A percentile compares a stretch with the other conserved stretches of the same genome.
Evolutionary conservation across 2,329 filamentous ascomycete genomes (phyloP).

Genomic region (Drechmeria coniospora): DNA sequence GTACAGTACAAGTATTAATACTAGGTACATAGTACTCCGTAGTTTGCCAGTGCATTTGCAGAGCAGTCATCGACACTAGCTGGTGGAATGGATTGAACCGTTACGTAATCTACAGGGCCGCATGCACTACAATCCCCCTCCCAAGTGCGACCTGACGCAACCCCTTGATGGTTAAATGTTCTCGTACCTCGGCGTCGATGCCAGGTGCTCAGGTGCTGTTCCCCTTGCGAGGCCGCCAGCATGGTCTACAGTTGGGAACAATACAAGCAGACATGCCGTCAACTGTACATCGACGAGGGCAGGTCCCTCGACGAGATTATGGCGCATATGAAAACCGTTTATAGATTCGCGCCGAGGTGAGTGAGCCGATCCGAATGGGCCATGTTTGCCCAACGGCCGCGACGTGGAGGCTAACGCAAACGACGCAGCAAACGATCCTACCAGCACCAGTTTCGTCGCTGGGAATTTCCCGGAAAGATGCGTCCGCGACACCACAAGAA

Average conservation of each 20-base stretch:
- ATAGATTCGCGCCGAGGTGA: conserved; percentile 58
- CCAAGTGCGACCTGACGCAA: no score
- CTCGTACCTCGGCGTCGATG: no score
- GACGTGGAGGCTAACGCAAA: conserved; percentile 8
- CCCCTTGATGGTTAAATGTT: no score
- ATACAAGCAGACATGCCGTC: conserved; percentile 26
- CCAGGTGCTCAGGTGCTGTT: no score
- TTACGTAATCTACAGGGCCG: no score
- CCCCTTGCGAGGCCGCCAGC: conserved; percentile 8
- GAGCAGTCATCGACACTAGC: no score
- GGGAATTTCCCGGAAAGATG: conserved; percentile 65
- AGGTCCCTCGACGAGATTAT: conserved; percentile 61
- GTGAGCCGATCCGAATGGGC: conserved; percentile 25
- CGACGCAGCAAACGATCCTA: conserved; percentile 54
- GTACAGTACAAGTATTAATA: no score
- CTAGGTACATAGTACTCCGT: no score
- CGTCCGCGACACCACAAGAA: conserved; percentile 60
- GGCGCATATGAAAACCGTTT: conserved; percentile 47
- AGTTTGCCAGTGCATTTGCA: no score
- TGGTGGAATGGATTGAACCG: no score
- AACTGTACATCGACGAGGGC: conserved; percentile 64
- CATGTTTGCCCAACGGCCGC: no score
- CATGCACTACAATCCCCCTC: no score
- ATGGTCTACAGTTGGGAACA: conserved; percentile 34
- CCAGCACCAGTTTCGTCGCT: conserved; percentile 61